Percentiles rank a stretch among this genome's conserved stretches.
Conservation (phyloP, 2,329 filamentous ascomycete genomes). For the Phialophora verrucosa region DNA sequence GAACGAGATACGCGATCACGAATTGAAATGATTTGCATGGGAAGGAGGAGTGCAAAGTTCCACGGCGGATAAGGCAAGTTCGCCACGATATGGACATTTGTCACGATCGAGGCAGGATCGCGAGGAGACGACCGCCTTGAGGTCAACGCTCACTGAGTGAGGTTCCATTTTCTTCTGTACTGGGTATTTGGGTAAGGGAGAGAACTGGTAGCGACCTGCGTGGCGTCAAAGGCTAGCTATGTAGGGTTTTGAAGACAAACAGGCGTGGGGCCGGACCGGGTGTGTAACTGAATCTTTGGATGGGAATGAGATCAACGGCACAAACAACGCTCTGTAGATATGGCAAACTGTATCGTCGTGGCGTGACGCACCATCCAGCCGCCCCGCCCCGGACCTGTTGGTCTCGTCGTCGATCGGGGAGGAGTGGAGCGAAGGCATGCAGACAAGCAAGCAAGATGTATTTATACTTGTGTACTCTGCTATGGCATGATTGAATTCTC, state of each 20-base stretch:
- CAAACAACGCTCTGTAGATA: background rate
- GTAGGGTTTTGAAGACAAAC: background rate
- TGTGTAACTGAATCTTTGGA: background rate
- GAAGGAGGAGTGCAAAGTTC: background rate
- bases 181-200: background rate
- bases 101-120: background rate
- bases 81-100: background rate
- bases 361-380: background rate
- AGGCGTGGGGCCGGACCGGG: background rate
- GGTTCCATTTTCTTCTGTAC: background rate
- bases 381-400: too few relatives aligned
- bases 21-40: slow-evolving; percentile 22
- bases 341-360: background rate
- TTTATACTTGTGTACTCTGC: too few relatives aligned
- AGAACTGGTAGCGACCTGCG: background rate
- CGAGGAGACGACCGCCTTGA: background rate
- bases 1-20: slow-evolving; percentile 22
- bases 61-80: background rate
- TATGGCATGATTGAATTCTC: too few relatives aligned
- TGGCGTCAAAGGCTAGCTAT: background rate
- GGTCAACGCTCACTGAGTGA: background rate
- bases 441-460: too few relatives aligned
- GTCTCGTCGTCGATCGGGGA: too few relatives aligned
- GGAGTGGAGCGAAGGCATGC: too few relatives aligned
- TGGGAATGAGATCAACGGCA: background rate